These are phyloP conservation scores for Cercospora nicotianae DNA, from an alignment of 2,329 filamentous ascomycete species.

Conservation along the genomic window DNA sequence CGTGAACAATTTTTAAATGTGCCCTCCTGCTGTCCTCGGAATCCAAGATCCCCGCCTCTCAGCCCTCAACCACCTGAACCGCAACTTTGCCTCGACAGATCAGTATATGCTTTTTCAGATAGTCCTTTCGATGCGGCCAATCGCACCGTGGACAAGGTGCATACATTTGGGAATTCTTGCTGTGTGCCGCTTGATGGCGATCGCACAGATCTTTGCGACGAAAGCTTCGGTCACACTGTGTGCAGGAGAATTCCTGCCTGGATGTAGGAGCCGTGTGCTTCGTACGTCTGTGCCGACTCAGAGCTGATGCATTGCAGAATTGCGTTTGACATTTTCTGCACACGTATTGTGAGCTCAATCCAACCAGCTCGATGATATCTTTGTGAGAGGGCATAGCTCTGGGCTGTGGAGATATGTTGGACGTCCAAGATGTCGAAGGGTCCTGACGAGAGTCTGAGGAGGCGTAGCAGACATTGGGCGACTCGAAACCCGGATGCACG, in stretches of 20 bases:
- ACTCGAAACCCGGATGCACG: neutral
- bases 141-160: neutral
- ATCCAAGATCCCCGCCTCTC: neutral
- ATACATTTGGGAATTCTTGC: neutral
- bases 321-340: neutral
- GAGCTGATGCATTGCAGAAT: neutral
- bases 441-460: neutral
- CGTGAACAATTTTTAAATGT: no score
- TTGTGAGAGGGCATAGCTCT: neutral
- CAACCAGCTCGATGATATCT: neutral
- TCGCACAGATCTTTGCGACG: neutral
- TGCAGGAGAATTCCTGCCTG: neutral
- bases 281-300: neutral
- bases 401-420: neutral
- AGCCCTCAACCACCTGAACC: neutral
- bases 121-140: neutral
- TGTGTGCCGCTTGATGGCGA: neutral
- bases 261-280: neutral
- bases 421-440: neutral
- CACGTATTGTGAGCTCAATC: neutral
- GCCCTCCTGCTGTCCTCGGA: no score
- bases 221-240: neutral
- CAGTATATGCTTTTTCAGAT: neutral
- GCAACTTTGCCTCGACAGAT: neutral
- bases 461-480: neutral